phyloP scores from a whole-genome alignment of 2,329 filamentous ascomycete genomes.

The Fusarium coffeatum region DNA sequence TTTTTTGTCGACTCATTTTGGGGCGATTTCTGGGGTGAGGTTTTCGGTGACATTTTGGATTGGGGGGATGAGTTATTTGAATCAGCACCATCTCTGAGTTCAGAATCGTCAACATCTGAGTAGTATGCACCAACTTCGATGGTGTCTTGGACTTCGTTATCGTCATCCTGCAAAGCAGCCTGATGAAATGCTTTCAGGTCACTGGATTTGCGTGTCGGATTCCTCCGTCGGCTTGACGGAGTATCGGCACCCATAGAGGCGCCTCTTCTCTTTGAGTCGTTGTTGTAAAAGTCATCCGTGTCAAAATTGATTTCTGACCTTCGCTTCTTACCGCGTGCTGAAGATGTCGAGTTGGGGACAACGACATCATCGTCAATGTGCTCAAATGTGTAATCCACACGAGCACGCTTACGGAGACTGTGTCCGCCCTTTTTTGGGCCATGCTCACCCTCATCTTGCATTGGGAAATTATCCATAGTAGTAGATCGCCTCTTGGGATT shows the following conservation, averaged over 20 bases:
- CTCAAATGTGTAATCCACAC: conserved; percentile 68
- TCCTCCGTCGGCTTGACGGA: conserved; percentile 54
- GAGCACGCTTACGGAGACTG: conserved; percentile 66
- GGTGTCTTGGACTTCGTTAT: conserved; percentile 66
- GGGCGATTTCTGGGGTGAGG: conserved; percentile 22
- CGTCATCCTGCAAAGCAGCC: conserved; percentile 50
- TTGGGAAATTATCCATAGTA: conserved; percentile 55
- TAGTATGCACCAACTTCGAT: conserved; percentile 65
- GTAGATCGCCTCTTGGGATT: conserved; percentile 58
- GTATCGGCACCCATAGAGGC: conserved; percentile 52
- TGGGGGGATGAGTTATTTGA: conserved; percentile 49
- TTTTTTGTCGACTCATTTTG: conserved; percentile 31
- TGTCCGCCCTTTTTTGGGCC: conserved; percentile 68
- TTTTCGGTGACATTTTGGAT: conserved; percentile 39
- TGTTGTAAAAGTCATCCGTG: conserved; percentile 48
- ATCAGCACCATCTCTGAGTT: conserved; percentile 40
- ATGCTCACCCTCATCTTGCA: conserved; percentile 60
- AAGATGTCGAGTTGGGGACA: conserved; percentile 51
- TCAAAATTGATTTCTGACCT: conserved; percentile 52
- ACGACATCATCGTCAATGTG: conserved; percentile 62
- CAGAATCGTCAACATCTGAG: conserved; percentile 50
- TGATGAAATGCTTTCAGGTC: conserved; percentile 50
- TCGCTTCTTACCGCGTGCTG: conserved; percentile 53
- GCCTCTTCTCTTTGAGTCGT: conserved; percentile 52
- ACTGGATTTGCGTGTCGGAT: conserved; percentile 54